Evolutionary conservation across 1,139 yeast species (phyloP).

Genomic region (Suhomyces ambrosiae): DNA sequence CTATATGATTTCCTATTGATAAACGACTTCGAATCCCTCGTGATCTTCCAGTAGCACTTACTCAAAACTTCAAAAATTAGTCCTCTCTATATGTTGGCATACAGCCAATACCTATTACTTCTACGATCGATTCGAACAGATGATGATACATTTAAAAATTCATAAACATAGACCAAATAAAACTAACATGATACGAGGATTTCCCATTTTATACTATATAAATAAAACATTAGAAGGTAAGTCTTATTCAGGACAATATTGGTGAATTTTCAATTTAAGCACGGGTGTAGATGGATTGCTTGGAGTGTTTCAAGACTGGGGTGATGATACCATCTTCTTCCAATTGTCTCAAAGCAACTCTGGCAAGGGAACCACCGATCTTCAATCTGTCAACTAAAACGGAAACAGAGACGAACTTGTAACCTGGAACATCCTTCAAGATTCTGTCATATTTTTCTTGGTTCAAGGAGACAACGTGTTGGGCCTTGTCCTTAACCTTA

Average conservation of each 20-base stretch:
- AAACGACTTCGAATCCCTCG: too few species aligned
- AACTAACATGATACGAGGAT: conserved; percentile 9
- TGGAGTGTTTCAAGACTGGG: conserved; percentile 93
- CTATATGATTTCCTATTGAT: too few species aligned
- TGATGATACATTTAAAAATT: conserved; percentile 11
- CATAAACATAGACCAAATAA: conserved; percentile 10
- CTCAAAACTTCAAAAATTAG: too few species aligned
- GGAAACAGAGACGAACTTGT: conserved; percentile 97
- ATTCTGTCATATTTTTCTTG: conserved; percentile 99
- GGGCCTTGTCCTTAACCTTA: conserved; percentile 99
- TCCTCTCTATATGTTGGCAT: too few species aligned
- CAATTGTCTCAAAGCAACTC: conserved; percentile 96
- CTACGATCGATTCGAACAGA: conserved; percentile 4
- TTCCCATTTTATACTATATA: conserved; percentile 12
- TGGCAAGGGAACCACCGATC: conserved; percentile 98
- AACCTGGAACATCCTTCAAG: conserved; percentile 98
- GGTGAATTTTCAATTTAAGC: conserved; percentile 16
- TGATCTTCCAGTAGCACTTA: too few species aligned
- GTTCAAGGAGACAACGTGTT: conserved; percentile 95
- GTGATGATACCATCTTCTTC: conserved; percentile 94
- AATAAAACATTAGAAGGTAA: conserved; percentile 12
- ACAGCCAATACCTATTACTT: too few species aligned
- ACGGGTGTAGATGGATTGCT: conserved; percentile 91
- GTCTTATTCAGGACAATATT: conserved; percentile 9
- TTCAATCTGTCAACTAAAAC: conserved; percentile 98